Base-by-base conservation (phyloP, 2,329 filamentous ascomycete species). In the Teratosphaeria nubilosa region DNA sequence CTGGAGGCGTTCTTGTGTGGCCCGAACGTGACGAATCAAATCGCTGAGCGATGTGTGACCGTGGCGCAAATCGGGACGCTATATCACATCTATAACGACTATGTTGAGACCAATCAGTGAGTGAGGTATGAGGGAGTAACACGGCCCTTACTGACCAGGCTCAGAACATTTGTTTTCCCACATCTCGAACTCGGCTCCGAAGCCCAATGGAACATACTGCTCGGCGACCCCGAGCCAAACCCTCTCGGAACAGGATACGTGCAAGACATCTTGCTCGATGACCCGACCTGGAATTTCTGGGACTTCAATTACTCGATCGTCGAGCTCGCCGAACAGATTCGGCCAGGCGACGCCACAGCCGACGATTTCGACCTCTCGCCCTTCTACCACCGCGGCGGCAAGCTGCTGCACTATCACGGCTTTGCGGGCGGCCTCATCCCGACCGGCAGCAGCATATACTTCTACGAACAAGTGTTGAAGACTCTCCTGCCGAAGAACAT, bases 271-370 rank as follows among this genome's bases (percentile, higher is more conserved):
- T 61, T 78, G 1, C 65, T 70, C 6, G 65, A 58, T 66, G 71
- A 75, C 32, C 63, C 72, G 2, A 61, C 65, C 45, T 79, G 75
- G 73, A 62, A 68, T 37, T 75, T 68, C 59, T 65, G 70, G 51
- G 60, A 72, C 51, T 75, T 74, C 62, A 72, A 73, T 56, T 73
- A 74, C 62, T 63, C 64, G 2, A 74, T 74, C 34, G 67, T 76
- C 41, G 62, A 71, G 24, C 66, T 76, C 63, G 73, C 75, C 16
- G 73, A 77, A 53, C 31, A 57, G 3, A 51, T 72, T 16, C 65
- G 81, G 60, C 78, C 80, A 0, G 79, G 77, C 48, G 74, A 79
- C 56, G 76, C 78, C 6, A 77, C 76, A 3, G 80, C 79, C 1
- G 73, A 72, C 62, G 72, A 75, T 10, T 78, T 75, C 57, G 77